Evolutionary conservation across 176 grass and related monocot genomes (phyloP).

Genomic region (Eleusine coracana): DNA sequence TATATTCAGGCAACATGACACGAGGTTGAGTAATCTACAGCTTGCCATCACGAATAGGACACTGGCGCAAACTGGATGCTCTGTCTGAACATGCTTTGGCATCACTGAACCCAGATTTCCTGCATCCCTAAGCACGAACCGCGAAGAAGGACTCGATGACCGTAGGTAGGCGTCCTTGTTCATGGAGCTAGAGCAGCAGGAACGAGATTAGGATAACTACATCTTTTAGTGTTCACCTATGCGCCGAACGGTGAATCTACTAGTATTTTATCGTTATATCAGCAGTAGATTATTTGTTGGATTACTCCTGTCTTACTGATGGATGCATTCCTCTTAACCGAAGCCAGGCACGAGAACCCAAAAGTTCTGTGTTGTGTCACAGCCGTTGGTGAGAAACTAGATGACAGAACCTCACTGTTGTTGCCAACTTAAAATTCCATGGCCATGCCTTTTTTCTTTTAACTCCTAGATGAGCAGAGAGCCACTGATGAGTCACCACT

Average conservation of each 20-base stretch:
- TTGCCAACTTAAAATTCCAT: constrained; percentile 14
- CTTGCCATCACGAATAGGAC: constrained; percentile 25
- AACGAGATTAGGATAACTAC: constrained; percentile 29
- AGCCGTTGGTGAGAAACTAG: constrained; percentile 13
- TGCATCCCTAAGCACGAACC: constrained; percentile 23
- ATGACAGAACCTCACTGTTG: constrained; percentile 27
- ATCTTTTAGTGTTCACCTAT: constrained; percentile 1
- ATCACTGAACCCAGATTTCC: constrained; percentile 24
- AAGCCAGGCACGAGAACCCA: constrained; percentile 39
- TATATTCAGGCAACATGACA: constrained; percentile 15
- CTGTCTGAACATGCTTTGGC: constrained; percentile 34
- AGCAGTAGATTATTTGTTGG: background rate
- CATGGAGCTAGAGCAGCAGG: constrained; percentile 9
- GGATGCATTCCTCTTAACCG: constrained; percentile 24
- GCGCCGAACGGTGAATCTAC: background rate
- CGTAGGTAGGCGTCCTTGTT: background rate
- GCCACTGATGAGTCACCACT: too few relatives aligned
- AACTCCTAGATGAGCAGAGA: background rate
- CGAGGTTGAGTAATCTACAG: constrained; percentile 24
- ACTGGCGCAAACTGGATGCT: constrained; percentile 32
- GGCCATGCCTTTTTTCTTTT: constrained; percentile 14
- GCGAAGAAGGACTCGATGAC: constrained; percentile 28
- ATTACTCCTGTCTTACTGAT: background rate
- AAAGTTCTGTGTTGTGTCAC: constrained; percentile 41
- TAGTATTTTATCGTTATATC: constrained; percentile 4